Base-by-base conservation (phyloP, 345 rosid genomes). In the Limnanthes douglasii region DNA sequence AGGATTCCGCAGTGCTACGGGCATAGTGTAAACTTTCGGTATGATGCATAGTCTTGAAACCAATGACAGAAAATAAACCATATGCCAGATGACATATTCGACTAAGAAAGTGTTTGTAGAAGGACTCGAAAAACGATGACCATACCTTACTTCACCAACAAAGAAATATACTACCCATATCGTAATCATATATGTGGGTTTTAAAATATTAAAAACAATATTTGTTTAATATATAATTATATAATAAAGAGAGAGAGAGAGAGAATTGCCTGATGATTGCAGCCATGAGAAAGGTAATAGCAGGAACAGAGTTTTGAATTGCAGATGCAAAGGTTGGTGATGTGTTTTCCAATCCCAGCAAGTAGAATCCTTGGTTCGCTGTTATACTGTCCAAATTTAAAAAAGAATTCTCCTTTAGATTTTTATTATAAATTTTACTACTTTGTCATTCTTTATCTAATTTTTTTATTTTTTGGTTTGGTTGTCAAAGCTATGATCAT, bases 321-420 rank as follows among this genome's bases (percentile, higher is more conserved):
- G 93, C 93, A 15, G 93, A 80, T 8, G 93, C 93, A 45, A 72
- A 80, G 24, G 80, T 75, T 4, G 86, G 86, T 2, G 86, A 50
- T 5, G 80, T 62, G 61, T 76, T 62, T 24, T 62, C 65, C 16
- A 76, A 56, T 4, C 88, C 88, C 47, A 81, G 50, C 41, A 81
- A 51, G 65, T 81, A 81, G 51, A 81, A 81, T 20, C 84, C 78
- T 61, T 81, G 94, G 46, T 73, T 76, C 23, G 78, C 84, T 18
- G 86, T 75, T 42, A 80, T 73, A 38, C 93, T 80, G 73, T 25
- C 30, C 17, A 25, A 32, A 17, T 28, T 2, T 1, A 14, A 18
- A n/a, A 14, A 25, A 7, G 11, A 21, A 30, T 34, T 37, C 16
- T 9, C 21, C 0, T 10, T 33, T 14, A 11, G 8, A 13, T 15